Evolutionary conservation across 108 stramenopile species (phyloP).

Genomic region (Conticribra weissflogii): DNA sequence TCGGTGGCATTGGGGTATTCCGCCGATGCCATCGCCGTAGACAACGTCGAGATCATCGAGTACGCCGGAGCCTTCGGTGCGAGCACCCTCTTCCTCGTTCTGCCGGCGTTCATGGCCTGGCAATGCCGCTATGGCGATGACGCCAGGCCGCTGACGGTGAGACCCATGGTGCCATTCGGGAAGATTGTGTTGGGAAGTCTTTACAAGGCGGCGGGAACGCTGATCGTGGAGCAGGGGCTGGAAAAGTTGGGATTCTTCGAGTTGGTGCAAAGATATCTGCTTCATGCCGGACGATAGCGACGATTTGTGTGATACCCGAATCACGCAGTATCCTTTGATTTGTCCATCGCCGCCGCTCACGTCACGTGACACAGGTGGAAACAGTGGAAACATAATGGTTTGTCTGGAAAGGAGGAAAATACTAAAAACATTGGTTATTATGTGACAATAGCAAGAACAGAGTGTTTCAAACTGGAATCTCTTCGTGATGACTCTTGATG

Average conservation of each 20-base stretch:
- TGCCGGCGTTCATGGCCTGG: conserved; percentile 84
- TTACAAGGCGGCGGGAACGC: conserved; percentile 78
- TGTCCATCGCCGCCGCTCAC: too few species aligned
- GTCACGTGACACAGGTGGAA: too few species aligned
- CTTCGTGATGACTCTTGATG: too few species aligned
- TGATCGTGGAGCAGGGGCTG: conserved; percentile 78
- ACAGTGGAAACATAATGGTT: too few species aligned
- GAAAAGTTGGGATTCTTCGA: conserved; percentile 82
- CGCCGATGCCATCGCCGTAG: conserved; percentile 36
- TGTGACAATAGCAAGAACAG: too few species aligned
- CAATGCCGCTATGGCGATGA: conserved; percentile 72
- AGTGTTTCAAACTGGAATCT: too few species aligned
- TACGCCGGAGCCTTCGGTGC: conserved; percentile 82
- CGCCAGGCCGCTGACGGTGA: conserved; percentile 31
- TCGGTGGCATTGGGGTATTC: conserved; percentile 53
- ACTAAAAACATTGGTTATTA: too few species aligned
- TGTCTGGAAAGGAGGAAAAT: too few species aligned
- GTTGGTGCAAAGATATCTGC: too few species aligned
- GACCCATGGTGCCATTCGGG: conserved; percentile 74
- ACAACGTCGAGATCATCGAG: conserved; percentile 62
- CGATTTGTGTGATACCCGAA: too few species aligned
- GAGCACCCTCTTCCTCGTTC: conserved; percentile 65
- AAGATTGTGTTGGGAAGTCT: conserved; percentile 69
- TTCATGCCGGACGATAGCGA: too few species aligned
- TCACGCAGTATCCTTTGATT: too few species aligned